Evolutionary conservation across 148 eudicot species (phyloP), one percentile per base, ranked within the genome.

Genomic region (Camellia granthamiana): DNA sequence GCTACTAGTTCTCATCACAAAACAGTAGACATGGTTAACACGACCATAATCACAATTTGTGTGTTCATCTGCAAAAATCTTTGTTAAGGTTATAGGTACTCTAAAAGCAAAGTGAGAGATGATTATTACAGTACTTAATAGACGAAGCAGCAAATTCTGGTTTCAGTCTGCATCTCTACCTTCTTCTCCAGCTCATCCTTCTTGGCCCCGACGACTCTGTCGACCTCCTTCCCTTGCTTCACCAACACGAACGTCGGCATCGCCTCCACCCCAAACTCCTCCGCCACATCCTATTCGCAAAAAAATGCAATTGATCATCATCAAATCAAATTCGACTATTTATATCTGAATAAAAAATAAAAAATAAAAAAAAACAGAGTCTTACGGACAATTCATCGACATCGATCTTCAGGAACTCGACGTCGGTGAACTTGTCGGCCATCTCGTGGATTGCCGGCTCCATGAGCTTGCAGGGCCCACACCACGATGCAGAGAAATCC

Each of bases 401-500:
- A 46, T 95, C 99, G 18, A 93, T 92, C 85, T 93, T 95, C 72
- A 88, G 88, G 44, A 95, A 95, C 60, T 90, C 91, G 1, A 95
- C 97, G 12, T 93, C 91, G 16, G 90, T 18, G 64, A 79, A 92
- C 46, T 88, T 85, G 23, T 83, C 59, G 43, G 99, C 85, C 91
- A 95, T 89, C 42, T 83, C 88, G 10, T 78, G 71, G 80, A 93
- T 75, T 49, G 83, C 90, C 14, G 99, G 99, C 85, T 90, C 97
- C 83, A 95, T 89, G 59, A 93, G 47, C 89, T 83, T 93, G 88
- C 98, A 93, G 3, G 99, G 99, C 16, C 97, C 95, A 69, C 99
- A 93, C 98, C 99, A 95, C 3, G 90, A 51, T 6, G 98, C 99
- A 23, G 98, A 84, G 77, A 95, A 95, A 89, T 95, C 97, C 68